Percentiles rank a stretch among this genome's conserved stretches.
Evolutionary conservation across 2,329 filamentous ascomycete genomes (phyloP).

Genomic region (Gnomoniopsis sp.): DNA sequence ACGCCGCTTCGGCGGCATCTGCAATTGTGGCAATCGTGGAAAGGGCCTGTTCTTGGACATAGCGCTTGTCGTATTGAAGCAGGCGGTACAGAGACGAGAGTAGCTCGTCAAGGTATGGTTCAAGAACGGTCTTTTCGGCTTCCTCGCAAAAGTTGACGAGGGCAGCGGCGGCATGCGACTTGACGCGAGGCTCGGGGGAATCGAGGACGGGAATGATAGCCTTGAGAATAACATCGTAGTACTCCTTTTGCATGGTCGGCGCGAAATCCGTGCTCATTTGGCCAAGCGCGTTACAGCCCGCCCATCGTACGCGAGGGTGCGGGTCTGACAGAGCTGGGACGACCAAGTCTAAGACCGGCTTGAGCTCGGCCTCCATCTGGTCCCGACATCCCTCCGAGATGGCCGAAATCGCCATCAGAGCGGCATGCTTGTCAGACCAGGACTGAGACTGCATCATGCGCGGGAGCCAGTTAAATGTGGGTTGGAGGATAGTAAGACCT

Average conservation of each 20-base stretch:
- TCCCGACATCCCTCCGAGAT: constrained; percentile 97
- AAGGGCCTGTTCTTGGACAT: constrained; percentile 94
- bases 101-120: constrained; percentile 88
- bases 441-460: constrained; percentile 94
- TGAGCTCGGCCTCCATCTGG: constrained; percentile 90
- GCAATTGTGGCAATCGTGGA: constrained; percentile 98
- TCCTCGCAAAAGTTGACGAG: constrained; percentile 99
- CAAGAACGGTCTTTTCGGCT: constrained; percentile 85
- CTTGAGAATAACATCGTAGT: constrained; percentile 81
- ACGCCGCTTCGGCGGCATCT: constrained; percentile 94
- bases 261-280: constrained; percentile 99
- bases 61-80: constrained; percentile 87
- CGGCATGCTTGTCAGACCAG: constrained; percentile 94
- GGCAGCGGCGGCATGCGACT: constrained; percentile 95
- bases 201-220: constrained; percentile 91
- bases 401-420: constrained; percentile 96
- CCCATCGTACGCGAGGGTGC: constrained; percentile 93
- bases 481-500: constrained; percentile 85
- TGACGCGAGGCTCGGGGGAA: constrained; percentile 87
- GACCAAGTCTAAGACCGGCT: constrained; percentile 92
- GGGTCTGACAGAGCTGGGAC: constrained; percentile 84
- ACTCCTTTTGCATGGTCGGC: constrained; percentile 95
- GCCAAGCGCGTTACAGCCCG: constrained; percentile 95
- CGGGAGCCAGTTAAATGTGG: constrained; percentile 95
- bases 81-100: constrained; percentile 82